Evolutionary conservation across 768 basidiomycete genomes (phyloP).

Genomic region (Aureoboletus auriporus): DNA sequence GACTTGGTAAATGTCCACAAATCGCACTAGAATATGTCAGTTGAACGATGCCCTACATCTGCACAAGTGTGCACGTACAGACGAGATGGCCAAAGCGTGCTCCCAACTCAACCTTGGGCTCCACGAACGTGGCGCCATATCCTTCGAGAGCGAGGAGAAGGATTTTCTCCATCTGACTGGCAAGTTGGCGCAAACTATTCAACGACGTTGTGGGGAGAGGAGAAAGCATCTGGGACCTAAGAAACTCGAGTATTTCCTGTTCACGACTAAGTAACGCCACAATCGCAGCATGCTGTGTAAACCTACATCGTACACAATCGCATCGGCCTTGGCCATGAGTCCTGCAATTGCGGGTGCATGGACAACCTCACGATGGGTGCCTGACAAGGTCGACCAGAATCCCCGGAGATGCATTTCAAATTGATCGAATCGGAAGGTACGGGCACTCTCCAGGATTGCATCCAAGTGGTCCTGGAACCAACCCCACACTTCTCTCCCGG

Average conservation of each 20-base stretch:
- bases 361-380: constrained; percentile 80
- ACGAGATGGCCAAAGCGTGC: constrained; percentile 90
- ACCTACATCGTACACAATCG: constrained; percentile 86
- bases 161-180: constrained; percentile 91
- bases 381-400: constrained; percentile 77
- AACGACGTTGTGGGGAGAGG: constrained; percentile 66
- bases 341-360: constrained; percentile 87
- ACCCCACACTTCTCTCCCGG: constrained; percentile 83
- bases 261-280: constrained; percentile 18
- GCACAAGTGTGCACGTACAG: constrained; percentile 46
- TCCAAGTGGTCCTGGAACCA: constrained; percentile 94
- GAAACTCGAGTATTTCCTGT: constrained; percentile 83
- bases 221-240: constrained; percentile 81
- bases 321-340: constrained; percentile 86
- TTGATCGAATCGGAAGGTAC: constrained; percentile 80
- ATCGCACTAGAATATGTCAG: constrained; percentile 57
- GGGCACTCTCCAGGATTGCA: constrained; percentile 70
- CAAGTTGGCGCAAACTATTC: constrained; percentile 71
- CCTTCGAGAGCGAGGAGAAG: constrained; percentile 74
- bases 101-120: constrained; percentile 87
- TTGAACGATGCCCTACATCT: background rate
- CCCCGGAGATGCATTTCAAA: constrained; percentile 83
- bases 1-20: constrained; percentile 89
- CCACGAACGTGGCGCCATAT: constrained; percentile 86
- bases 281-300: background rate